These are phyloP conservation scores for Senna tora DNA, from an alignment of 306 rosid genomes.

Conservation along the genomic window DNA sequence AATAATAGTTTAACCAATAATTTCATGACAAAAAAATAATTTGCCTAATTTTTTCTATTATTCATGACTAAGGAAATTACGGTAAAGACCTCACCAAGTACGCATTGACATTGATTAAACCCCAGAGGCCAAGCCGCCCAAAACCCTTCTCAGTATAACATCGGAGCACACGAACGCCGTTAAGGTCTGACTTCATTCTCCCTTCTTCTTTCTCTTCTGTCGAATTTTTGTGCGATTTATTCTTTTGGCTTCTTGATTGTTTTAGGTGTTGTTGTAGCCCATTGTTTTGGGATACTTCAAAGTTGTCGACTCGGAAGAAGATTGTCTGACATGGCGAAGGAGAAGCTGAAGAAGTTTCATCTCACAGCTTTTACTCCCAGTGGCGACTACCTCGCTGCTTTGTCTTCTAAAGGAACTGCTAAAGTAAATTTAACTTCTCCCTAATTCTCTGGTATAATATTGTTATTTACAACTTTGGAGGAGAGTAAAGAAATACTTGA, in stretches of 20 bases:
- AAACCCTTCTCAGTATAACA: too few relatives aligned
- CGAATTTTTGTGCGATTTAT: background rate
- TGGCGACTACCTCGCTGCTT: constrained; percentile 43
- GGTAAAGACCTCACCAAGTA: too few relatives aligned
- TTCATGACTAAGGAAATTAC: too few relatives aligned
- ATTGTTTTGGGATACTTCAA: background rate
- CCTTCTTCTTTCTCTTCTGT: background rate
- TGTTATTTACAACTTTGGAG: background rate
- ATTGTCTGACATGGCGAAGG: constrained; percentile 44
- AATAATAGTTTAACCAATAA: too few relatives aligned
- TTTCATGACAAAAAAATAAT: too few relatives aligned
- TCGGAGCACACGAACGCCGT: too few relatives aligned
- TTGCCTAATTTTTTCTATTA: too few relatives aligned
- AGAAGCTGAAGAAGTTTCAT: constrained; percentile 40
- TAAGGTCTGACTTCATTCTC: too few relatives aligned
- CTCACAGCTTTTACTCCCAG: constrained; percentile 49
- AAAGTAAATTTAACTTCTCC: constrained; percentile 35
- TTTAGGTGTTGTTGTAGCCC: constrained; percentile 22
- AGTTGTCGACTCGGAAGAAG: constrained; percentile 11
- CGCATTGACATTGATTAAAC: too few relatives aligned
- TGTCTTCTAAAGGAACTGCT: constrained; percentile 37
- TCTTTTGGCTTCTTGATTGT: background rate
- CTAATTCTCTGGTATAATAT: constrained; percentile 12
- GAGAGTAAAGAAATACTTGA: background rate
- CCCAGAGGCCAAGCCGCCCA: too few relatives aligned